These are phyloP conservation scores for Lindgomyces ingoldianus DNA, from an alignment of 495 filamentous ascomycete species.

Conservation along the genomic window DNA sequence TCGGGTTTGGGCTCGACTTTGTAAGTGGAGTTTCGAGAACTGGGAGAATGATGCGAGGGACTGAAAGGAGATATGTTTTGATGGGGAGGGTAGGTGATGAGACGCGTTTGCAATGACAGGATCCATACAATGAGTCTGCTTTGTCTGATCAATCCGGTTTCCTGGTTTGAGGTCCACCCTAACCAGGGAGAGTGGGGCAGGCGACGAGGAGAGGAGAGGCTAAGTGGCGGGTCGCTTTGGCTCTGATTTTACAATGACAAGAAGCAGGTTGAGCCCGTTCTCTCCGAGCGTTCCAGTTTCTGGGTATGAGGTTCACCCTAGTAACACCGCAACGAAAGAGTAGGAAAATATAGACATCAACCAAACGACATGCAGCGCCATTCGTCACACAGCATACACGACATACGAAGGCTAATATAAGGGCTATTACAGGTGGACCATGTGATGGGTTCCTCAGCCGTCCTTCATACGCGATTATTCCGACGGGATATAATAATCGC, in stretches of 20 bases:
- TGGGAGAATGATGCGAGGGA: no score
- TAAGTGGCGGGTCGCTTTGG: conserved; percentile 9
- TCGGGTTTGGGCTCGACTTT: background rate
- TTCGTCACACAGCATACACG: conserved; percentile 29
- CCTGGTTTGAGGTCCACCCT: no score
- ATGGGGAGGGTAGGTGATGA: no score
- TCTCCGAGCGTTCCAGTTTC: no score
- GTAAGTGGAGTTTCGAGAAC: background rate
- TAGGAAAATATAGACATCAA: background rate
- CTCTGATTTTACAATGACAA: conserved; percentile 12
- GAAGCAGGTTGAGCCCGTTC: no score
- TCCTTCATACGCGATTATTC: conserved; percentile 1
- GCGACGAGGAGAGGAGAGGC: background rate
- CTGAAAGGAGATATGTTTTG: no score
- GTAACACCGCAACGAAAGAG: conserved; percentile 19
- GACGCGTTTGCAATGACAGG: no score
- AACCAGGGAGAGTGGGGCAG: no score
- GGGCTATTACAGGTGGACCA: conserved; percentile 1
- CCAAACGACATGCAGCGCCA: conserved; percentile 6
- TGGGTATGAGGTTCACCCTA: conserved; percentile 23
- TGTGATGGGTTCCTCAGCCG: conserved; percentile 12
- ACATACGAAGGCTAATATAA: conserved; percentile 19
- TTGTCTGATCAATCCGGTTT: no score
- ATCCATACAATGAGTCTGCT: no score
- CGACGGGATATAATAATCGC: no score